Evolutionary conservation across 345 rosid species (phyloP), one percentile per base, ranked within the genome.

Genomic region (Erysimum cheiranthoides): DNA sequence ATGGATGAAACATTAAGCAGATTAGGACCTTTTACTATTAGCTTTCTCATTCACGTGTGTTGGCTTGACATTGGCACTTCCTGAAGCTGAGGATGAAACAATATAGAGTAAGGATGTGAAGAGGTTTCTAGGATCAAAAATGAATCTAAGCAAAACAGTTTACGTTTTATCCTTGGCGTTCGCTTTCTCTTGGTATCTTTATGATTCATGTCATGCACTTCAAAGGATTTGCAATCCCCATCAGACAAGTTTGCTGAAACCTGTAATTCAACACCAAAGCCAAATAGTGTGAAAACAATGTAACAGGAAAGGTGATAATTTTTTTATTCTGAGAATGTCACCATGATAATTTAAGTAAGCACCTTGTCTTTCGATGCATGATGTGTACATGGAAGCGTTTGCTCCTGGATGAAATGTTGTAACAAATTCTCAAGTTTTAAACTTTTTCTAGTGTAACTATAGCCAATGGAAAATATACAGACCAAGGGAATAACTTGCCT

Each of bases 11-110:
- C 8, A 46, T 49, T 17, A 49, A 57, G 61, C 71, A 47, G 71
- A 56, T 30, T 3, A n/a, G 18, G 39, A 78, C 93, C 91, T 85
- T 71, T 58, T 84, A 53, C 63, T 75, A n/a, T 77, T 78, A 59
- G 66, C 59, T 43, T 78, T 79, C 78, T 82, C 86, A 60, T 68
- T 71, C 28, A 64, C 16, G 34, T 78, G 81, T 63, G 66, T 53
- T 71, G 76, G 70, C 69, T 70, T 72, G 43, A 53, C 53, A 59
- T 42, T 61, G 45, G 75, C 66, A 67, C 60, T 45, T 16, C 43
- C 79, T 30, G 70, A 46, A 68, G 82, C 90, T 89, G 82, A 79
- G 74, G 14, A 63, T 42, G 79, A 73, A 59, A 67, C 38, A 25
- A 18, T 12, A 27, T 43, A 52, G 40, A 42, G 68, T 66, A 59